A percentile compares a stretch with the other conserved stretches of the same genome.
These are phyloP conservation scores for Lolium perenne DNA, from an alignment of 176 grass and related monocot species.

Conservation along the genomic window DNA sequence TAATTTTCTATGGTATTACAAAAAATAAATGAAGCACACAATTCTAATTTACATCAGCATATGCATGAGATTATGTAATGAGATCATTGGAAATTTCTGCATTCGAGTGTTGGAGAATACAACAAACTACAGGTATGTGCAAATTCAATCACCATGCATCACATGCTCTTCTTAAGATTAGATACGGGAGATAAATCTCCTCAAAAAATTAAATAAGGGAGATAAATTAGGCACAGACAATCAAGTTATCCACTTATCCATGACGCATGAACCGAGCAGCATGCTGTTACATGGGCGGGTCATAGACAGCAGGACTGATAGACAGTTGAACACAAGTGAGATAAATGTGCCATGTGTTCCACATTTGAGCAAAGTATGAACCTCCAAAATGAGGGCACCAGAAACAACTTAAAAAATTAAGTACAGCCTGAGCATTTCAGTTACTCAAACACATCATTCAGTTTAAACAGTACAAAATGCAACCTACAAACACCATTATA, in stretches of 20 bases:
- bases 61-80: background rate
- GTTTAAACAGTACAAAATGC: background rate
- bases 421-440: background rate
- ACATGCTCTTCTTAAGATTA: background rate
- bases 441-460: background rate
- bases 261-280: background rate
- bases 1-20: background rate
- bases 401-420: background rate
- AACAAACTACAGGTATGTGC: background rate
- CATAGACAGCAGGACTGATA: background rate
- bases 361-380: background rate
- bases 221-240: background rate
- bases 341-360: background rate
- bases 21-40: background rate
- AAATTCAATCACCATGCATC: slow-evolving; percentile 22
- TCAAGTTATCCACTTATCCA: background rate
- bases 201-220: background rate
- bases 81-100: background rate
- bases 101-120: background rate
- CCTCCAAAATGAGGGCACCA: background rate
- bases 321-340: background rate
- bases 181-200: too few relatives aligned
- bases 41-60: background rate
- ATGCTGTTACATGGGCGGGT: background rate
- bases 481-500: background rate